These are phyloP conservation scores for Hypoxylon sp. DNA, from an alignment of 2,329 filamentous ascomycete species.

Conservation along the genomic window DNA sequence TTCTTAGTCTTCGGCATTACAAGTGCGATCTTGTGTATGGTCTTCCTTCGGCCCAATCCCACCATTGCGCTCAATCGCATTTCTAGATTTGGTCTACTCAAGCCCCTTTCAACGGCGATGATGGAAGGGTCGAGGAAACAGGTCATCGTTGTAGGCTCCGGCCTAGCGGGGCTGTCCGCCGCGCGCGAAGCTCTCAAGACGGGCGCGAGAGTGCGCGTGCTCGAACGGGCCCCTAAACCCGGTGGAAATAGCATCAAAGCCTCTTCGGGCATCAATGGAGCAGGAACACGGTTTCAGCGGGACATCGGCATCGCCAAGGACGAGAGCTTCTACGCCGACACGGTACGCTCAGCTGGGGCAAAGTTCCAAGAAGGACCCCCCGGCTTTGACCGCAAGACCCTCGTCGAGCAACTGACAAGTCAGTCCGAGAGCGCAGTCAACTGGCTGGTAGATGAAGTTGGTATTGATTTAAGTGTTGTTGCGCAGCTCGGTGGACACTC, in stretches of 20 bases:
- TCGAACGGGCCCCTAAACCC: constrained; percentile 70
- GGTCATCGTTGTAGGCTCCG: constrained; percentile 73
- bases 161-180: constrained; percentile 71
- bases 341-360: constrained; percentile 66
- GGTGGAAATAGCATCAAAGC: constrained; percentile 76
- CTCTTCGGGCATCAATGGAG: constrained; percentile 74
- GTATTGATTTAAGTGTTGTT: constrained; percentile 69
- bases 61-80: constrained; percentile 13
- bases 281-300: constrained; percentile 67
- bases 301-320: constrained; percentile 57
- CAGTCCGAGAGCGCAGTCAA: constrained; percentile 62
- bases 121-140: constrained; percentile 35
- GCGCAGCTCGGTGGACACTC: constrained; percentile 71
- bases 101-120: constrained; percentile 20
- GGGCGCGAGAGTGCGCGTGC: constrained; percentile 65
- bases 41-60: constrained; percentile 35
- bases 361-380: constrained; percentile 50
- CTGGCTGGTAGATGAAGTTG: constrained; percentile 68
- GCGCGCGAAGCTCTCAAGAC: constrained; percentile 66
- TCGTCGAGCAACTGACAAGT: constrained; percentile 62
- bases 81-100: constrained; percentile 7
- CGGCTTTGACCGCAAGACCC: constrained; percentile 53
- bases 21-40: constrained; percentile 43
- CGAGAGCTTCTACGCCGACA: constrained; percentile 63
- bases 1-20: constrained; percentile 41